phyloP scores from a whole-genome alignment of 2,329 filamentous ascomycete genomes.

The Emmonsiellopsis sp. region DNA sequence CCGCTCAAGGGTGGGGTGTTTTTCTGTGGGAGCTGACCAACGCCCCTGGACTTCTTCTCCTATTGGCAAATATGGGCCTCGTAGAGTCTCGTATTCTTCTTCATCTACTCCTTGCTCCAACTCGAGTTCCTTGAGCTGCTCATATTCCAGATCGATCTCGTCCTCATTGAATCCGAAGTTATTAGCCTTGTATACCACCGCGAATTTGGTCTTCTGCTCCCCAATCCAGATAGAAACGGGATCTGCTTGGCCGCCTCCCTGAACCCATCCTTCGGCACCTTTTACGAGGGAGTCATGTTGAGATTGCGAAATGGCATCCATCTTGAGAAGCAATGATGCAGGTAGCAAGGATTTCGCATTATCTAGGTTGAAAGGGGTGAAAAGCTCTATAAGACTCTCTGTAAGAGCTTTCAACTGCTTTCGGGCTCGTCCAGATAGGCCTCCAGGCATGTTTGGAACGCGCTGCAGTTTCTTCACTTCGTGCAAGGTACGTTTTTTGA shows the following conservation, averaged over 20 bases:
- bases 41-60: slow-evolving; percentile 30
- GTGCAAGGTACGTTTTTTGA: slow-evolving; percentile 58
- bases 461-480: slow-evolving; percentile 42
- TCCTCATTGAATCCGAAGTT: slow-evolving; percentile 47
- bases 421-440: slow-evolving; percentile 29
- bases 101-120: slow-evolving; percentile 46
- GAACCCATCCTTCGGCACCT: slow-evolving; percentile 38
- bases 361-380: slow-evolving; percentile 33
- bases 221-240: slow-evolving; percentile 50
- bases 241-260: slow-evolving; percentile 19
- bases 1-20: slow-evolving; percentile 26
- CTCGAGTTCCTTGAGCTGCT: slow-evolving; percentile 52
- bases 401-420: slow-evolving; percentile 36
- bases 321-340: slow-evolving; percentile 43
- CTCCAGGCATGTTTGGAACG: slow-evolving; percentile 28
- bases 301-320: slow-evolving; percentile 49
- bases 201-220: slow-evolving; percentile 38
- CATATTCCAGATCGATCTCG: slow-evolving; percentile 52
- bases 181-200: slow-evolving; percentile 36
- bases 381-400: slow-evolving; percentile 29
- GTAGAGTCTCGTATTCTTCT: slow-evolving; percentile 45
- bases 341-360: slow-evolving; percentile 39
- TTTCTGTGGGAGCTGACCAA: slow-evolving; percentile 7
- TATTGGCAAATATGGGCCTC: slow-evolving; percentile 36
- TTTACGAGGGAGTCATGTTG: slow-evolving; percentile 55